Conservation (phyloP, 768 basidiomycete genomes). For the Termitomyces titanicus region DNA sequence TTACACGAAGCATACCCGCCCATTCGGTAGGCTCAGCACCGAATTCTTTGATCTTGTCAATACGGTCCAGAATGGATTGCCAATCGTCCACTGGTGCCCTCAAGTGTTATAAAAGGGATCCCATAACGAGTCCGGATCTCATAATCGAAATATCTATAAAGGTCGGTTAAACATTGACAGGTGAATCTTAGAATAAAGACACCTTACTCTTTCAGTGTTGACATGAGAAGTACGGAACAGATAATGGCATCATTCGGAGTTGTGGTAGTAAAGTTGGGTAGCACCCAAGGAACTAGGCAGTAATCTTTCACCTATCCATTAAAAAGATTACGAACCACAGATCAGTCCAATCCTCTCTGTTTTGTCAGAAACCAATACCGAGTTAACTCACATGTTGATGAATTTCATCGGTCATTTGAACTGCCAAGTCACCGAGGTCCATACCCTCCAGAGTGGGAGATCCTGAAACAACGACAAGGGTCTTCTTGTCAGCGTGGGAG, state of each 20-base stretch:
- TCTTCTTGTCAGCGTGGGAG: constrained; percentile 27
- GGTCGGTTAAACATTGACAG: background rate
- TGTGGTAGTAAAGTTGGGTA: background rate
- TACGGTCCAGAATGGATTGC: constrained; percentile 16
- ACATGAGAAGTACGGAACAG: constrained; percentile 9
- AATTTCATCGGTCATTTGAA: constrained; percentile 18
- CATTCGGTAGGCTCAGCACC: constrained; percentile 19
- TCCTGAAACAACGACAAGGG: constrained; percentile 20
- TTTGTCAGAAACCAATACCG: background rate
- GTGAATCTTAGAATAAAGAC: background rate
- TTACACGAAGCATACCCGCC: constrained; percentile 18
- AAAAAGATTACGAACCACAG: background rate
- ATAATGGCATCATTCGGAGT: constrained; percentile 4
- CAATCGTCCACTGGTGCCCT: constrained; percentile 20
- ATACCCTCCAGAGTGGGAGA: constrained; percentile 15
- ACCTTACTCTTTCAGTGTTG: constrained; percentile 1
- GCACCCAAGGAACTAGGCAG: background rate
- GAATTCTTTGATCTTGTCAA: constrained; percentile 20
- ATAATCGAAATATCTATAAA: constrained; percentile 16
- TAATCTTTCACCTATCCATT: constrained; percentile 1
- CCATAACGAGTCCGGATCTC: constrained; percentile 13
- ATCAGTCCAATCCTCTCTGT: background rate
- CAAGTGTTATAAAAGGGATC: constrained; percentile 20
- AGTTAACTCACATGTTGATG: background rate
- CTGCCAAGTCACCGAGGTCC: constrained; percentile 28